Conservation (phyloP, 495 filamentous ascomycete genomes). For the Filosporella fistucella region DNA sequence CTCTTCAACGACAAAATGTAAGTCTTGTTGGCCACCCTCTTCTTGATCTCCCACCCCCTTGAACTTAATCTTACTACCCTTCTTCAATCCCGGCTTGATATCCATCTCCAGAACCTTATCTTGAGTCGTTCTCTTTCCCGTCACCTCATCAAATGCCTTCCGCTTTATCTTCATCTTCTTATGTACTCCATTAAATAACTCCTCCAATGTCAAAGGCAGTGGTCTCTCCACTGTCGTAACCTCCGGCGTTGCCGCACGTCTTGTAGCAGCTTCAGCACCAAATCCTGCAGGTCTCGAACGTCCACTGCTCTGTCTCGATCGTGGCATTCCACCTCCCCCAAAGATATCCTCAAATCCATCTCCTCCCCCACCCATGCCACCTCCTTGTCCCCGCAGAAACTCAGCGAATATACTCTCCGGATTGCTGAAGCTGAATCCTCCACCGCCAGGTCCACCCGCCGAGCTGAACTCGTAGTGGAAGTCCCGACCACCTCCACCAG, state of each 20-base stretch:
- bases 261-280: slow-evolving; percentile 36
- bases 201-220: slow-evolving; percentile 76
- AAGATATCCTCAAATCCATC: slow-evolving; percentile 47
- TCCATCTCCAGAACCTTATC: slow-evolving; percentile 89
- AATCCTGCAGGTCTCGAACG: slow-evolving; percentile 29
- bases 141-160: slow-evolving; percentile 79
- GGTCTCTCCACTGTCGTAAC: slow-evolving; percentile 86
- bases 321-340: slow-evolving; percentile 23
- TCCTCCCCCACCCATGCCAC: slow-evolving; percentile 38
- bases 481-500: slow-evolving; percentile 36
- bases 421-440: slow-evolving; percentile 73
- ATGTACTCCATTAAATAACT: slow-evolving; percentile 74
- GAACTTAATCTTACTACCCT: slow-evolving; percentile 96
- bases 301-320: slow-evolving; percentile 29
- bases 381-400: slow-evolving; percentile 60
- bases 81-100: slow-evolving; percentile 92
- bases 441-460: slow-evolving; percentile 40
- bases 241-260: slow-evolving; percentile 66
- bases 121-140: slow-evolving; percentile 75
- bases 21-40: slow-evolving; percentile 93
- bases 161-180: slow-evolving; percentile 98
- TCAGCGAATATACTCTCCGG: slow-evolving; percentile 81
- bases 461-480: slow-evolving; percentile 66
- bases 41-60: slow-evolving; percentile 94
- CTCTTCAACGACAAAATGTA: slow-evolving; percentile 92